Evolutionary conservation across 257 asterid genomes (phyloP).

Genomic region (Penstemon eatonii): DNA sequence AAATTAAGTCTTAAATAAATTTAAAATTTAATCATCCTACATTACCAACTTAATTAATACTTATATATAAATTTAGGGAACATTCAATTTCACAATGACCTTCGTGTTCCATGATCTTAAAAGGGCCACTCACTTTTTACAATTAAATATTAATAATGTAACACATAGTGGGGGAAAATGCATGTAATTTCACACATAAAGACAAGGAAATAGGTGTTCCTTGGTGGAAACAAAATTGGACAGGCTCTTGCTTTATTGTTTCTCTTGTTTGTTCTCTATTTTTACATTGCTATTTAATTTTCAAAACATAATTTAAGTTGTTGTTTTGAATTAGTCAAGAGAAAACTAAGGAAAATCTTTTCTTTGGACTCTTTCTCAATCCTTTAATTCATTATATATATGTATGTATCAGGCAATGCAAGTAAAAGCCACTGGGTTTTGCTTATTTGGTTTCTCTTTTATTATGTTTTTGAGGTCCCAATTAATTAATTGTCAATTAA

Average conservation of each 20-base stretch:
- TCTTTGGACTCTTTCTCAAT: no score
- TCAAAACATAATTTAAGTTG: no score
- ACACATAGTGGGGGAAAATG: constrained; percentile 30
- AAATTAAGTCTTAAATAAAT: background rate
- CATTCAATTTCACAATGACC: constrained; percentile 24
- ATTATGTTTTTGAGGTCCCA: no score
- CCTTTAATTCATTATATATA: no score
- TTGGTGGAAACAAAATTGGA: constrained; percentile 48
- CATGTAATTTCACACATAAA: constrained; percentile 37
- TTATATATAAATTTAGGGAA: constrained; percentile 15
- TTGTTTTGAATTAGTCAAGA: no score
- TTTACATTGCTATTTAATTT: background rate
- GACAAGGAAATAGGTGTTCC: constrained; percentile 58
- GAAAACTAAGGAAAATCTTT: no score
- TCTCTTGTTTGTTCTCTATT: constrained; percentile 29
- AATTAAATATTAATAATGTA: constrained; percentile 23
- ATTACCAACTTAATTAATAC: background rate
- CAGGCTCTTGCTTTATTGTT: constrained; percentile 69
- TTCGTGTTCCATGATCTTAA: constrained; percentile 33
- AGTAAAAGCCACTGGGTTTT: no score
- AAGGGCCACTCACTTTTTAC: constrained; percentile 42
- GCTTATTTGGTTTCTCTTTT: no score
- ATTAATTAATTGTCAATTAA: no score
- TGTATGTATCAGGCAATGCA: no score
- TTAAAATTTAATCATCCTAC: background rate